Conservation (phyloP, 2,329 filamentous ascomycete species). For the Xylaria sp. region DNA sequence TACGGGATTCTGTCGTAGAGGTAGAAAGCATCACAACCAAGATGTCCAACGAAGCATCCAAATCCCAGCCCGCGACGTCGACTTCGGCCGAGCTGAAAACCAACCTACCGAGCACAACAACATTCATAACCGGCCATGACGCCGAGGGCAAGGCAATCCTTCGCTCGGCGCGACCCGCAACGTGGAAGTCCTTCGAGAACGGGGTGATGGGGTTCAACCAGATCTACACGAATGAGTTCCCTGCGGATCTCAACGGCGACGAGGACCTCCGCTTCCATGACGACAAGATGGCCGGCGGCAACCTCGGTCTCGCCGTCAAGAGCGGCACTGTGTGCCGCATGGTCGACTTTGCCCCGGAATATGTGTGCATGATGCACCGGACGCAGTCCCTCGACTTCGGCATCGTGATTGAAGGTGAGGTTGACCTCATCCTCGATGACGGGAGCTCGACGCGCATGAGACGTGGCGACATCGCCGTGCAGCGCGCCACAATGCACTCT, state of each 20-base stretch:
- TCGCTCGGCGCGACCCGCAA: constrained; percentile 45
- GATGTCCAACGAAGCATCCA: constrained; percentile 15
- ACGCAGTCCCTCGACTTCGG: constrained; percentile 66
- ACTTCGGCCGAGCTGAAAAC: constrained; percentile 7
- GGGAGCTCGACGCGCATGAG: constrained; percentile 59
- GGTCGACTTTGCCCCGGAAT: constrained; percentile 60
- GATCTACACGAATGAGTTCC: constrained; percentile 56
- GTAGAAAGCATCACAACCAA: background rate
- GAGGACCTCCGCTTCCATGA: constrained; percentile 55
- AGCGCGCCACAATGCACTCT: constrained; percentile 65
- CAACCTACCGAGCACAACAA: constrained; percentile 37
- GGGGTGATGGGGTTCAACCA: constrained; percentile 53
- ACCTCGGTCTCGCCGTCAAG: constrained; percentile 51
- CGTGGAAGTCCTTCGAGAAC: constrained; percentile 48
- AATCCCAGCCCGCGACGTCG: background rate
- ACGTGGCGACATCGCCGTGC: constrained; percentile 64
- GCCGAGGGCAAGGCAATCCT: constrained; percentile 50
- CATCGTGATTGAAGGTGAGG: constrained; percentile 63
- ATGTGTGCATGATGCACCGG: constrained; percentile 60
- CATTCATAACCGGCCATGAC: constrained; percentile 47
- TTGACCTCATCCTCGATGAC: constrained; percentile 63
- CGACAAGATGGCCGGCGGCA: constrained; percentile 49
- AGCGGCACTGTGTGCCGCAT: constrained; percentile 54
- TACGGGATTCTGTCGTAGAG: background rate
- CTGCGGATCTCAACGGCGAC: constrained; percentile 53